Percentiles rank a stretch among this genome's conserved stretches.
Conservation (phyloP, 2,329 filamentous ascomycete species). For the Xylaria sp. region DNA sequence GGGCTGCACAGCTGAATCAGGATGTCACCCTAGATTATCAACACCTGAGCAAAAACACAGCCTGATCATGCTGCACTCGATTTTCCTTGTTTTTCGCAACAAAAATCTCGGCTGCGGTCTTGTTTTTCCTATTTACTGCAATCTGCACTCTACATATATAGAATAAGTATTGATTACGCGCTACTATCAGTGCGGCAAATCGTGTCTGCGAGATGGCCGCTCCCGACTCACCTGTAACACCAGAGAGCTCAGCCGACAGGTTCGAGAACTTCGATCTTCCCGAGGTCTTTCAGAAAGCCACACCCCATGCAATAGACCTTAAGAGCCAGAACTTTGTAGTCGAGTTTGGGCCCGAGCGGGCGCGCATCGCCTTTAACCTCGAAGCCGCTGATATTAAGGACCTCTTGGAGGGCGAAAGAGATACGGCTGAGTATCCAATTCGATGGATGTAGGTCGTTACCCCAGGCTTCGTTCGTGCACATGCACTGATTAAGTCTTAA, state of each 20-base stretch:
- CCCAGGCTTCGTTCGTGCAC: background rate
- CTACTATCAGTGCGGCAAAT: background rate
- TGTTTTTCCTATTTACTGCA: background rate
- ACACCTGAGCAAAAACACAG: background rate
- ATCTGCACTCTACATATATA: background rate
- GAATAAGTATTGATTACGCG: background rate
- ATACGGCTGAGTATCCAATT: constrained; percentile 54
- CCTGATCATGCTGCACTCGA: background rate
- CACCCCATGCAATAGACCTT: constrained; percentile 47
- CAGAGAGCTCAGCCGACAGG: background rate
- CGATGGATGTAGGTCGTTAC: constrained; percentile 70
- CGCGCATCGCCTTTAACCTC: constrained; percentile 63
- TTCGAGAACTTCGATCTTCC: constrained; percentile 62
- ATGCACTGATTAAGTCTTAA: constrained; percentile 38
- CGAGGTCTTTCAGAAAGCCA: constrained; percentile 51
- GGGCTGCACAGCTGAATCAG: background rate
- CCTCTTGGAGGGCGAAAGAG: constrained; percentile 43
- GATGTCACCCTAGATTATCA: background rate
- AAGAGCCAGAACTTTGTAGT: constrained; percentile 65
- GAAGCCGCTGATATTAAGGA: constrained; percentile 46
- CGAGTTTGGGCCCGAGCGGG: constrained; percentile 64
- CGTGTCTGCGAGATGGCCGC: constrained; percentile 6
- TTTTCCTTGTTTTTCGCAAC: background rate
- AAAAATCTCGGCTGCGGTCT: background rate
- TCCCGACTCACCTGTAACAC: background rate